Conservation (phyloP, 129 eudicot species). For the Helianthus annuus region DNA sequence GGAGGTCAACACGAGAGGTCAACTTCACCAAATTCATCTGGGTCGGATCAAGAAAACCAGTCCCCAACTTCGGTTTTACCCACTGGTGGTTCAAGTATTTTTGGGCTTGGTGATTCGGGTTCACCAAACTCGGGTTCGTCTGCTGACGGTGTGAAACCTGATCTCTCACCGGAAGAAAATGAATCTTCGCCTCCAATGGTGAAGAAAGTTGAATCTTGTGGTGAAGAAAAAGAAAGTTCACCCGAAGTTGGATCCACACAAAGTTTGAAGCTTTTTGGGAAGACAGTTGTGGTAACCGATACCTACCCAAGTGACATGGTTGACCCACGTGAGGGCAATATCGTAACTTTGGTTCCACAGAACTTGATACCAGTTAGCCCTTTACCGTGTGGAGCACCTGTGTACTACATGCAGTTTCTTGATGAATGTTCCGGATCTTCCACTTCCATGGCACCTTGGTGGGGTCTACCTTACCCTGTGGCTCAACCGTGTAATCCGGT, state of each 20-base stretch:
- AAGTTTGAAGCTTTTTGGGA: conserved; percentile 76
- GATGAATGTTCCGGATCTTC: conserved; percentile 34
- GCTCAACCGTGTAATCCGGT: conserved; percentile 7
- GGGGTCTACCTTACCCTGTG: conserved; percentile 41
- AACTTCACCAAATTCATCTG: conserved; percentile 35
- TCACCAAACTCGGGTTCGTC: conserved; percentile 51
- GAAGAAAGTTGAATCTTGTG: conserved; percentile 47
- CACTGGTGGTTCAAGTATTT: conserved; percentile 50
- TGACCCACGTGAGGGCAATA: conserved; percentile 4
- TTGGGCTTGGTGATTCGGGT: conserved; percentile 43
- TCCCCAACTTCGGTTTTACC: conserved; percentile 82
- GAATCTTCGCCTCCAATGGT: conserved; percentile 47
- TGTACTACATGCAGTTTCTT: conserved; percentile 39
- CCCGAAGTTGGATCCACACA: conserved; percentile 39
- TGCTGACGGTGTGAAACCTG: conserved; percentile 26
- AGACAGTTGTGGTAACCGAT: conserved; percentile 57
- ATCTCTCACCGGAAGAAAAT: conserved; percentile 35
- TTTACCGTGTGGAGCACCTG: conserved; percentile 34
- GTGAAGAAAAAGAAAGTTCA: conserved; percentile 41
- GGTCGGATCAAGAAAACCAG: conserved; percentile 62
- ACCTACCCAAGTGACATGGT: conserved; percentile 10
- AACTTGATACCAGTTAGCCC: conserved; percentile 27
- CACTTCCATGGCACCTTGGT: conserved; percentile 45
- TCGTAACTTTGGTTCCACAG: conserved; percentile 20
- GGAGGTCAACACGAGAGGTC: conserved; percentile 33